phyloP scores from a whole-genome alignment of 257 asterid species.

The Solanum corneliomulleri region DNA sequence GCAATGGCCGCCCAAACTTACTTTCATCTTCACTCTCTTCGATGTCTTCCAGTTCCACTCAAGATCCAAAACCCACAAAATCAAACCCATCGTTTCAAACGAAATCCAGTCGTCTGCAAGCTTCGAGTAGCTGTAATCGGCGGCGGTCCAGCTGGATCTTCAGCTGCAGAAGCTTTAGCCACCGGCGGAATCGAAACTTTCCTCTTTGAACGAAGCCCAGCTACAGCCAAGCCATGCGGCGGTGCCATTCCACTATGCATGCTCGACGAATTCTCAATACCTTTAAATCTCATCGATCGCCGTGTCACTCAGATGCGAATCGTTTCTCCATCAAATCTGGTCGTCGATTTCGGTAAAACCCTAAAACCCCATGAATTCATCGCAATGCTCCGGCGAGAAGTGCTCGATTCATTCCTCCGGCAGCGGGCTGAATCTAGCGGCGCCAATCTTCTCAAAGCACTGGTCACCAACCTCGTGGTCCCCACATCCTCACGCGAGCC shows the following conservation, averaged over 20 bases:
- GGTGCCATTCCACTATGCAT: slow-evolving; percentile 86
- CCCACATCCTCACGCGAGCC: slow-evolving; percentile 36
- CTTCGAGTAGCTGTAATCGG: slow-evolving; percentile 76
- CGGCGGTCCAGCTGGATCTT: slow-evolving; percentile 88
- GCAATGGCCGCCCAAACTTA: slow-evolving; percentile 43
- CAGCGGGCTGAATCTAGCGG: slow-evolving; percentile 46
- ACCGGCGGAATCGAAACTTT: slow-evolving; percentile 68
- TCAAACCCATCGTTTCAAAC: slow-evolving; percentile 7
- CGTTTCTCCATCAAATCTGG: slow-evolving; percentile 68
- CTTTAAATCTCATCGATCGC: slow-evolving; percentile 52
- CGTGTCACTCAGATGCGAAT: slow-evolving; percentile 68
- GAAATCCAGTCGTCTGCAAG: slow-evolving; percentile 18
- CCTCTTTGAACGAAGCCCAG: slow-evolving; percentile 72
- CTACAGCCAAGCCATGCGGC: slow-evolving; percentile 76
- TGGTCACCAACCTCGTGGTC: slow-evolving; percentile 42
- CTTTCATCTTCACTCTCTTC: slow-evolving; percentile 24
- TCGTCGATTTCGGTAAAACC: slow-evolving; percentile 67
- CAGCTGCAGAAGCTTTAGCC: slow-evolving; percentile 79
- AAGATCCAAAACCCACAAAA: slow-evolving; percentile 11
- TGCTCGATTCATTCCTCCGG: slow-evolving; percentile 69
- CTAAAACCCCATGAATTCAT: slow-evolving; percentile 57
- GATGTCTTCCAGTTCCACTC: slow-evolving; percentile 9
- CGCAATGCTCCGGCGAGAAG: slow-evolving; percentile 87
- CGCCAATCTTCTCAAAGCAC: slow-evolving; percentile 51
- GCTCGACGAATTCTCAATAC: slow-evolving; percentile 77